These are phyloP conservation scores for Hyaloscypha bicolor DNA, from an alignment of 495 filamentous ascomycete species.

Conservation along the genomic window DNA sequence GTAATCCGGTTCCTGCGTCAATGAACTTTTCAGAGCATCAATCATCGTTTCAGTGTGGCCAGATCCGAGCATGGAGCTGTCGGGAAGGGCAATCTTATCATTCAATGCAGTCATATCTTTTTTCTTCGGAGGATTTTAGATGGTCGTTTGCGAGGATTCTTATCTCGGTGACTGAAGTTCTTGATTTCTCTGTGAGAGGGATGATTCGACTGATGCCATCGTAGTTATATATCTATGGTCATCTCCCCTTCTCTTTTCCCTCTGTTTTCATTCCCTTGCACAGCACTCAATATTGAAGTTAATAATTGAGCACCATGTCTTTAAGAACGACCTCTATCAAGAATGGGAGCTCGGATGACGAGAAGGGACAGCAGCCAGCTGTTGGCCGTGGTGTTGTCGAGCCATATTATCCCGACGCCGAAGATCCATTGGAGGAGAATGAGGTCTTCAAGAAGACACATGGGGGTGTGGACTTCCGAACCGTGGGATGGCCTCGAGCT, in stretches of 20 bases:
- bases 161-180: too few species aligned
- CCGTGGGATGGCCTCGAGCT: slow-evolving; percentile 57
- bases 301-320: slow-evolving; percentile 17
- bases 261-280: neutral
- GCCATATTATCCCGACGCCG: slow-evolving; percentile 19
- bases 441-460: slow-evolving; percentile 56
- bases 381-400: slow-evolving; percentile 23
- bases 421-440: slow-evolving; percentile 37
- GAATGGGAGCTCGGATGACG: slow-evolving; percentile 27
- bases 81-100: too few species aligned
- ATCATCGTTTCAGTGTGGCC: too few species aligned
- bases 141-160: too few species aligned
- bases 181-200: neutral
- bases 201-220: neutral
- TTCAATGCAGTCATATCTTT: too few species aligned
- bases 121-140: too few species aligned
- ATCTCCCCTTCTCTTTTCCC: slow-evolving; percentile 5
- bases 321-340: slow-evolving; percentile 25
- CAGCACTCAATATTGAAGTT: neutral
- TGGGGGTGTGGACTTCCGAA: slow-evolving; percentile 56
- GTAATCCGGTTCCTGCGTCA: too few species aligned
- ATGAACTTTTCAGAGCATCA: too few species aligned
- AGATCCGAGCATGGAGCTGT: too few species aligned
- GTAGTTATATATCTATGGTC: neutral
- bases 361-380: slow-evolving; percentile 14